phyloP scores from a whole-genome alignment of 2,329 filamentous ascomycete genomes.

The Beauveria brongniartii region DNA sequence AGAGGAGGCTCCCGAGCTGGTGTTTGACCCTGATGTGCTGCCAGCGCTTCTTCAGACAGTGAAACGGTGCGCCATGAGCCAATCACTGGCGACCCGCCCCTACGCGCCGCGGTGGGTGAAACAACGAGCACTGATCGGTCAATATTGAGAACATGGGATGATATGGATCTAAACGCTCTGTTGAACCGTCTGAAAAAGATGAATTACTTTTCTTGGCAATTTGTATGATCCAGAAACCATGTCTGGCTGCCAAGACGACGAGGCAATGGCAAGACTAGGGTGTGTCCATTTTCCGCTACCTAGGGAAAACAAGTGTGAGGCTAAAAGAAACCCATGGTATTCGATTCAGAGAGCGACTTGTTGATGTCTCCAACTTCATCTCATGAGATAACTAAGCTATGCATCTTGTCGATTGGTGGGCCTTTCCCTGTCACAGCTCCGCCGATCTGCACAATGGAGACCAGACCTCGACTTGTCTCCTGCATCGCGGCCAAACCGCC shows the following conservation, averaged over 20 bases:
- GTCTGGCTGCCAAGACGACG: too few relatives aligned
- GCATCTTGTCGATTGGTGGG: not conserved
- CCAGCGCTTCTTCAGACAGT: conserved; percentile 3
- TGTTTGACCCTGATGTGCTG: conserved; percentile 2
- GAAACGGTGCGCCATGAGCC: conserved; percentile 5
- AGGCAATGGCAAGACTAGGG: not conserved
- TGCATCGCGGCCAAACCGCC: not conserved
- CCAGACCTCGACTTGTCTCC: not conserved
- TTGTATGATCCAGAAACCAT: not conserved
- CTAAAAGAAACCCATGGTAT: too few relatives aligned
- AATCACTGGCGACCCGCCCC: not conserved
- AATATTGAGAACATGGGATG: not conserved
- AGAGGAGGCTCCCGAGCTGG: not conserved
- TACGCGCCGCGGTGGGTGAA: conserved; percentile 8
- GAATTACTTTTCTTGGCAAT: not conserved
- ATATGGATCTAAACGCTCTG: not conserved
- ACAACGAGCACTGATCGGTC: not conserved
- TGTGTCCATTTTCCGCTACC: not conserved
- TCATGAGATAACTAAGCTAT: too few relatives aligned
- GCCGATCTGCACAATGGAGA: not conserved
- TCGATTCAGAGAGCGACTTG: too few relatives aligned
- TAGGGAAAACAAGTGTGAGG: not conserved
- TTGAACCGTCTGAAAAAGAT: not conserved
- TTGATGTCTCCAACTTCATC: too few relatives aligned
- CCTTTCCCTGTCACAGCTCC: not conserved